Percentiles rank a stretch among this genome's conserved stretches.
phyloP scores from a whole-genome alignment of 2,329 filamentous ascomycete genomes.

The Calonectria henricotiae region DNA sequence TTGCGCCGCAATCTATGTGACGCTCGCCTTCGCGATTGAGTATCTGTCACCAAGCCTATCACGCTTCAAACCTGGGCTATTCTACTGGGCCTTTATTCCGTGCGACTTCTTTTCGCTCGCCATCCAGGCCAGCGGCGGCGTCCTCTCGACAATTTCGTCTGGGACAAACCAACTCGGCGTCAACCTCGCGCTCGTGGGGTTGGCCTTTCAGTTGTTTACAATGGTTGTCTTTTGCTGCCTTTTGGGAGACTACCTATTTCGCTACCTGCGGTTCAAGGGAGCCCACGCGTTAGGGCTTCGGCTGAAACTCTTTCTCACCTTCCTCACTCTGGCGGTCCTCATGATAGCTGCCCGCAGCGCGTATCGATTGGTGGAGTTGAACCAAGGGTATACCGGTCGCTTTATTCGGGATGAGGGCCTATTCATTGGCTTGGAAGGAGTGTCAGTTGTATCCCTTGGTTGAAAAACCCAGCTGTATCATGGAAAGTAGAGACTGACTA shows the following conservation, averaged over 20 bases:
- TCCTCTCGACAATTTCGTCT: constrained; percentile 56
- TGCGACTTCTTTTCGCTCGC: constrained; percentile 68
- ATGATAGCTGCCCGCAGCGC: constrained; percentile 71
- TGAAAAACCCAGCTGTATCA: background rate
- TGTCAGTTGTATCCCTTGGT: constrained; percentile 38
- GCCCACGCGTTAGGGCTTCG: background rate
- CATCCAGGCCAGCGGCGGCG: constrained; percentile 69
- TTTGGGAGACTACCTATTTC: constrained; percentile 61
- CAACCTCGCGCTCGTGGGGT: constrained; percentile 66
- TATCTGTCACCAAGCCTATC: constrained; percentile 53
- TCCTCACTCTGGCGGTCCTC: constrained; percentile 66
- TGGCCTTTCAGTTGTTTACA: constrained; percentile 66
- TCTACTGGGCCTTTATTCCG: constrained; percentile 62
- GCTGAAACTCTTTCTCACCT: constrained; percentile 54
- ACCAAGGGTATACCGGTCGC: constrained; percentile 68
- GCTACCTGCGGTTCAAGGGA: constrained; percentile 43
- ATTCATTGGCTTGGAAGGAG: constrained; percentile 64
- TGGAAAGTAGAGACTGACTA: background rate
- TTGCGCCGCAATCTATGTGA: constrained; percentile 55
- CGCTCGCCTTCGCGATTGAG: constrained; percentile 53
- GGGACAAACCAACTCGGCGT: constrained; percentile 63
- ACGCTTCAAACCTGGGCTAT: constrained; percentile 56
- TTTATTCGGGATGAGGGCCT: constrained; percentile 63
- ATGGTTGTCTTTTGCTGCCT: constrained; percentile 63
- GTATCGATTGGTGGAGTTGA: constrained; percentile 72